A percentile compares a stretch with the other conserved stretches of the same genome.
These are phyloP conservation scores for Aspergillus tubingensis DNA, from an alignment of 2,329 filamentous ascomycete genomes.

Conservation along the genomic window DNA sequence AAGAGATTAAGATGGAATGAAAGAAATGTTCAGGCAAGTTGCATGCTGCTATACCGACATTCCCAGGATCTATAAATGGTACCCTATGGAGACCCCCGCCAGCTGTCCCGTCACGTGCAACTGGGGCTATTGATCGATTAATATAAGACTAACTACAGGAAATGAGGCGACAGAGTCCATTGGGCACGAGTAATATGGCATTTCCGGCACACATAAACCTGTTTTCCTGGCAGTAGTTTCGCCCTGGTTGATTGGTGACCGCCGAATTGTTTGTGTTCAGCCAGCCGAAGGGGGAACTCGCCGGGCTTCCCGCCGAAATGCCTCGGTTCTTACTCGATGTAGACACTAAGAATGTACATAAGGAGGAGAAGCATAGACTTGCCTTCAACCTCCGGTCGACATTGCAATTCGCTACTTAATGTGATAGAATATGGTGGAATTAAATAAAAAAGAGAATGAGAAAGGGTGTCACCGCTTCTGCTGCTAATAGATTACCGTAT, in stretches of 20 bases:
- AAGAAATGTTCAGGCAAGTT: background rate
- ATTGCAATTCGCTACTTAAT: background rate
- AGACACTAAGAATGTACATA: background rate
- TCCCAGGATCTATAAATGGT: slow-evolving; percentile 14
- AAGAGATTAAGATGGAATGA: background rate
- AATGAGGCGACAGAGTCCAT: slow-evolving; percentile 2
- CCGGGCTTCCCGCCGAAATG: slow-evolving; percentile 10
- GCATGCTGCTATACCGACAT: slow-evolving; percentile 8
- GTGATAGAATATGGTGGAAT: background rate
- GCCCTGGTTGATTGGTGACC: background rate
- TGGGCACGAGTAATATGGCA: slow-evolving; percentile 9
- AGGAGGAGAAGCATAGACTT: background rate
- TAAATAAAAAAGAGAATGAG: background rate
- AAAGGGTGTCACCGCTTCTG: background rate
- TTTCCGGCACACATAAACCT: background rate
- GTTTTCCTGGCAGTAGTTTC: background rate
- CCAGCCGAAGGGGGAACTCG: background rate
- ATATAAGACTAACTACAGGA: background rate
- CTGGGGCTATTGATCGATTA: slow-evolving; percentile 3
- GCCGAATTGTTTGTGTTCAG: background rate
- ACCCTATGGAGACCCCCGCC: slow-evolving; percentile 18
- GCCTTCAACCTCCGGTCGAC: background rate
- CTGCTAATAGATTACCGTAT: slow-evolving; percentile 80
- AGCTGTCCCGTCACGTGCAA: slow-evolving; percentile 24
- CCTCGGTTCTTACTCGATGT: slow-evolving; percentile 17